Base-by-base conservation (phyloP, 1,284 basidiomycete genomes). In the Vanrija pseudolonga region DNA sequence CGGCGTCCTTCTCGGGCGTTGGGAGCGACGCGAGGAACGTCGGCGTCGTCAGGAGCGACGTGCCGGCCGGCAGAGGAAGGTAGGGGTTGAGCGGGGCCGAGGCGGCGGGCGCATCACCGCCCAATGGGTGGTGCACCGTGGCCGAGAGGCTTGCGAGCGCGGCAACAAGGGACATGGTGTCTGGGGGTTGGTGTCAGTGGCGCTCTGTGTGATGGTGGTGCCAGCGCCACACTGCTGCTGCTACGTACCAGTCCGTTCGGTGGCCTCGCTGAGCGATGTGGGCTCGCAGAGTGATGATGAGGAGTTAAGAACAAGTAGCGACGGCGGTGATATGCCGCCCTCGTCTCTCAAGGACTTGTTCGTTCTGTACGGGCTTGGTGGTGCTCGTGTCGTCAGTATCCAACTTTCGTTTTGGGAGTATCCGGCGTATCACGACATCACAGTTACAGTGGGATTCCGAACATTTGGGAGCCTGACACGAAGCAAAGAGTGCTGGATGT, bases 11-110 rank as follows among this genome's bases (percentile, higher is more conserved):
- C 7, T 49, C 28, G n/a, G 54, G 53, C 12, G 66, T 53, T 9
- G 72, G 72, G 12, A 74, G 60, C 14, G 72, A 69, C 12, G 65
- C 62, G 19, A 74, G 64, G 57, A 69, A 73, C 7, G 65, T 66
- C 23, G 65, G 43, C 55, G 68, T 63, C 59, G 72, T 74, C 57
- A 69, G 62, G 45, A 74, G 65, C 42, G 66, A 59, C 18, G 68
- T 59, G 45, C 60, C 48, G n/a, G 58, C 50, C 15, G 72, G 66
- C 22, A 74, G 60, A 24, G 72, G 71, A 37, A 74, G 66, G 62
- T 74, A 74, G 11, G 71, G 72, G 66, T 74, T 74, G 51, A 74
- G 67, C 46, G 62, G 60, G 20, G 54, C 53, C 2, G 57, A 54
- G 8, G 62, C 50, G 11, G 64, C 59, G 17, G 61, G 49, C 24